Evolutionary conservation across 192 early-diverging fungal species (phyloP).

Genomic region (Phycomyces nitens): DNA sequence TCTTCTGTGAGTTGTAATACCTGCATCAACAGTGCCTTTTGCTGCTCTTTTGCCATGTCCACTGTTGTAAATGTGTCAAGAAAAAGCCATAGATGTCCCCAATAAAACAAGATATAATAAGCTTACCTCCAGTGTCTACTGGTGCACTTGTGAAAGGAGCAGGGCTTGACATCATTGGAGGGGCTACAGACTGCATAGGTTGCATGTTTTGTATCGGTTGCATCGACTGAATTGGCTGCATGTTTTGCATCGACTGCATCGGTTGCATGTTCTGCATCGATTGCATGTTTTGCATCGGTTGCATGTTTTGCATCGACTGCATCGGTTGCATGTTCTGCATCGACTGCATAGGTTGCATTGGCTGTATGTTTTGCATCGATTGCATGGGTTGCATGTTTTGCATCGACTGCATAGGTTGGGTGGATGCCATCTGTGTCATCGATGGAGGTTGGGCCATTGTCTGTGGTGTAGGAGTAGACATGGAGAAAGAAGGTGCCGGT

Average conservation of each 20-base stretch:
- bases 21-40: conserved; percentile 73
- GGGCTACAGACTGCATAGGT: conserved; percentile 3
- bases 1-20: conserved; percentile 78
- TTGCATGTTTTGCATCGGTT: background rate
- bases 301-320: background rate
- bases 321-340: background rate
- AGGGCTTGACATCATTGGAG: conserved; percentile 3
- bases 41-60: conserved; percentile 46
- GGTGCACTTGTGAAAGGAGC: background rate
- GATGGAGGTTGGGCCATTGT: background rate
- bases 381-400: background rate
- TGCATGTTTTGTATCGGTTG: conserved; percentile 4
- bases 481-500: background rate
- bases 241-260: background rate
- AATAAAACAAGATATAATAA: background rate
- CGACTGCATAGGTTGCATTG: background rate
- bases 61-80: background rate
- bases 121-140: background rate
- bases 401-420: background rate
- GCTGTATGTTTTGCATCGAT: background rate
- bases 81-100: background rate
- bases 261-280: background rate
- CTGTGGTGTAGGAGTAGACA: conserved; percentile 4
- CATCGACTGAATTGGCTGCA: background rate
- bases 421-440: background rate